Evolutionary conservation across 2,329 filamentous ascomycete genomes (phyloP), one percentile per base, ranked within the genome.

Genomic region (Penicillium sp.): DNA sequence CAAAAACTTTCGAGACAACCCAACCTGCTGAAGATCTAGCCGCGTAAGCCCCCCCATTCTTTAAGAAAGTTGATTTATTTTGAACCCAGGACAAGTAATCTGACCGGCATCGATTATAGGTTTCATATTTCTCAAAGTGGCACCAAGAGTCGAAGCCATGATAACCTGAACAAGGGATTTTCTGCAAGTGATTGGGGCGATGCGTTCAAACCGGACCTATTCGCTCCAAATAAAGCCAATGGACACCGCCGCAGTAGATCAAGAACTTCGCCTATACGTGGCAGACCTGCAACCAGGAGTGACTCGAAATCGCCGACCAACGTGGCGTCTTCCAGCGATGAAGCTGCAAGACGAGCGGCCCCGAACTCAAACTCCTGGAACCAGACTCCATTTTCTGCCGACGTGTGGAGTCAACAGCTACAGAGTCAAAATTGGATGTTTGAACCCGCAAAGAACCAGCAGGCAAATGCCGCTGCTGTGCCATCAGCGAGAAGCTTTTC

Each of bases 111-210:
- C 7, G 42, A 1, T 57, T 20, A 28, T 38, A 58, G 56, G 23
- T 38, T 53, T 16, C 42, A 50, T 24, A 46, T 47, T 8, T 21
- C 55, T 11, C 40, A 52, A 20, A 58, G 63, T 35, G 55, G 63
- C 18, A 66, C 66, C 35, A 73, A 68, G 47, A 71, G 68, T 45
- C 71, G 64, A 42, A 71, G 67, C 54, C 65, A 73, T 53, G 68
- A 69, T 28, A 65, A 64, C 46, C 59, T 66, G 23, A 70, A 70
- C 26, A 72, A 72, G 30, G 69, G 69, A 47, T 79, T 79, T 49
- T 74, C 73, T 5, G 72, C 74, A 1, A 67, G 69, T 12, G 72
- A 74, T 20, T 77, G 74, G 74, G 66, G 70, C 48, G 68, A 67
- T 48, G 70, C 69, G 46, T 66, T 76, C 52, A 64, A 65, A n/a